A percentile compares a stretch with the other conserved stretches of the same genome.
Evolutionary conservation across 1,284 basidiomycete species (phyloP).

Genomic region (Malassezia sympodialis): DNA sequence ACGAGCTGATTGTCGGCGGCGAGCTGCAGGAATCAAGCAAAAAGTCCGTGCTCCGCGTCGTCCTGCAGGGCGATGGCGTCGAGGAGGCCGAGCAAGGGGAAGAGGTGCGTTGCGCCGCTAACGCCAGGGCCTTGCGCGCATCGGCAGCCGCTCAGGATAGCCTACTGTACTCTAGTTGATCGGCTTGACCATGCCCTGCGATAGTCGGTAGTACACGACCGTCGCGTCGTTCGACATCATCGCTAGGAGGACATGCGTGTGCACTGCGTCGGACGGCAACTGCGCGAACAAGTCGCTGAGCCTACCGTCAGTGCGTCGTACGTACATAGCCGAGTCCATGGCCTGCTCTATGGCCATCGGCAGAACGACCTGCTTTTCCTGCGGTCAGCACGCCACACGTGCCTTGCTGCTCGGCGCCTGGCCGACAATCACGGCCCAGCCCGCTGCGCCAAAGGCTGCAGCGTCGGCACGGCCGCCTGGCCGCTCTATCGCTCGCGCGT

Average conservation of each 20-base stretch:
- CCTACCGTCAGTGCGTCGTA: slow-evolving; percentile 7
- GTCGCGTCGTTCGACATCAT: slow-evolving; percentile 40
- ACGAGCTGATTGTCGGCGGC: slow-evolving; percentile 94
- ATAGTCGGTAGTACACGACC: slow-evolving; percentile 41
- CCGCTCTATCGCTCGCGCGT: slow-evolving; percentile 3
- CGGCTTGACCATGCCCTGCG: slow-evolving; percentile 41
- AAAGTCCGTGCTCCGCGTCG: slow-evolving; percentile 83
- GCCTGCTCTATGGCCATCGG: slow-evolving; percentile 14
- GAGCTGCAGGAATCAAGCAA: slow-evolving; percentile 98
- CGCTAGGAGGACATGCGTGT: slow-evolving; percentile 30
- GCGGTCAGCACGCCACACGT: not conserved
- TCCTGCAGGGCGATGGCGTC: slow-evolving; percentile 51
- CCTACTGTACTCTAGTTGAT: slow-evolving; percentile 25
- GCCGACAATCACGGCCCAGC: slow-evolving; percentile 12
- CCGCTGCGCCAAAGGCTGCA: not conserved
- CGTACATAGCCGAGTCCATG: slow-evolving; percentile 5
- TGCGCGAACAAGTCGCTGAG: slow-evolving; percentile 21
- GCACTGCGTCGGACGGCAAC: slow-evolving; percentile 14
- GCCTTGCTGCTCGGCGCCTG: not conserved
- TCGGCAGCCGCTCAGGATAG: slow-evolving; percentile 34
- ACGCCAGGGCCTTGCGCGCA: slow-evolving; percentile 28
- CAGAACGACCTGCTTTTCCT: slow-evolving; percentile 4
- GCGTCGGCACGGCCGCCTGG: not conserved
- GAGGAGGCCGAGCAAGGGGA: slow-evolving; percentile 49
- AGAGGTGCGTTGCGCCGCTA: slow-evolving; percentile 33